Conservation (phyloP, 768 basidiomycete species). For the Naematelia aurantialba region DNA sequence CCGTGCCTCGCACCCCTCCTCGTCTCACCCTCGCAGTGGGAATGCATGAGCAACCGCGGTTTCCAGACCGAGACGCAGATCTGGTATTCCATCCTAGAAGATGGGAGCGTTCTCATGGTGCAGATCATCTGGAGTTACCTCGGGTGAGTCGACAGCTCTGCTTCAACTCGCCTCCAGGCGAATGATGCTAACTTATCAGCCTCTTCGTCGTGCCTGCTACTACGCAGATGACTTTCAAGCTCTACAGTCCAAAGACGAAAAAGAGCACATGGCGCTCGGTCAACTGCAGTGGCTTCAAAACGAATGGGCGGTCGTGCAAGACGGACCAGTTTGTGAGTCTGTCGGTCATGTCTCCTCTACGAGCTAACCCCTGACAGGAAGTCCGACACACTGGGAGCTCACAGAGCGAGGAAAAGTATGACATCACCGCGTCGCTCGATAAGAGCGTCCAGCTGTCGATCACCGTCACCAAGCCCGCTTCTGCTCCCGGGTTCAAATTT, state of each 20-base stretch:
- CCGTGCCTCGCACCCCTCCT: too few relatives aligned
- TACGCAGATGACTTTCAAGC: slow-evolving; percentile 88
- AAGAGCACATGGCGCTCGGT: slow-evolving; percentile 78
- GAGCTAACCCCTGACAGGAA: slow-evolving; percentile 24
- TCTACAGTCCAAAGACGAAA: slow-evolving; percentile 72
- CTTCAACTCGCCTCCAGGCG: slow-evolving; percentile 7
- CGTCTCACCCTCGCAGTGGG: slow-evolving; percentile 66
- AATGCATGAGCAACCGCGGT: slow-evolving; percentile 63
- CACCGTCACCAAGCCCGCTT: slow-evolving; percentile 64
- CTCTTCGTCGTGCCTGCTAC: slow-evolving; percentile 85
- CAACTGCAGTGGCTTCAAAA: slow-evolving; percentile 56
- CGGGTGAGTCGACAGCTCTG: slow-evolving; percentile 60
- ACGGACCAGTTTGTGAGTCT: slow-evolving; percentile 47
- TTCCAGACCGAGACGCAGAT: slow-evolving; percentile 87
- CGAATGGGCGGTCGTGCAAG: slow-evolving; percentile 37
- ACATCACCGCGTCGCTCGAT: slow-evolving; percentile 71
- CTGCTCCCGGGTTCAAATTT: slow-evolving; percentile 82
- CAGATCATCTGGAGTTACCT: slow-evolving; percentile 84
- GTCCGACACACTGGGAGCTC: slow-evolving; percentile 54
- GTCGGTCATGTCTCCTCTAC: slow-evolving; percentile 59
- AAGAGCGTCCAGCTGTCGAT: slow-evolving; percentile 76
- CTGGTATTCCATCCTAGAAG: slow-evolving; percentile 76
- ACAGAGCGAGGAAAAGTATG: slow-evolving; percentile 64
- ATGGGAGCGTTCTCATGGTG: slow-evolving; percentile 73
- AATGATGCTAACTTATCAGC: slow-evolving; percentile 9